Conservation (phyloP, 345 rosid genomes). For the Camelina sativa region DNA sequence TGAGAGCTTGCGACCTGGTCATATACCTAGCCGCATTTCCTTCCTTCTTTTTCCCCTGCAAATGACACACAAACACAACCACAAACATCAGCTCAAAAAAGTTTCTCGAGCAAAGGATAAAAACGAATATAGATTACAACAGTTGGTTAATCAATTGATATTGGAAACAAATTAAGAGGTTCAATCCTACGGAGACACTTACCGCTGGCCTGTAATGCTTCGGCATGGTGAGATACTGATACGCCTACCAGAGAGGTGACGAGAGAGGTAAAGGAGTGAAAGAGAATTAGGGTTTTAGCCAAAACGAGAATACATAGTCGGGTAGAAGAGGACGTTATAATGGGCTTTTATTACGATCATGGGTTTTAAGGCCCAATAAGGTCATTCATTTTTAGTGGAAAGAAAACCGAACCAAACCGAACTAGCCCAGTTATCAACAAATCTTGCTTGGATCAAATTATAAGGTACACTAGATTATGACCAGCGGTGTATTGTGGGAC, state of each 20-base stretch:
- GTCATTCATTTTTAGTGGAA: not conserved
- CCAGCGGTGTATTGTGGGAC: too few relatives aligned
- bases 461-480: too few relatives aligned
- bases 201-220: conserved; percentile 93
- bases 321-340: not conserved
- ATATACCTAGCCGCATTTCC: conserved; percentile 88
- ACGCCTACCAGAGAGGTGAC: conserved; percentile 8
- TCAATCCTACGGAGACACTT: conserved; percentile 36
- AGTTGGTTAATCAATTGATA: not conserved
- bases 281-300: conserved; percentile 49
- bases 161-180: not conserved
- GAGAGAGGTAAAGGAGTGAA: not conserved
- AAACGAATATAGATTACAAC: not conserved
- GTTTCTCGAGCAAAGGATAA: not conserved
- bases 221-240: conserved; percentile 57
- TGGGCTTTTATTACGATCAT: conserved; percentile 7
- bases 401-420: not conserved
- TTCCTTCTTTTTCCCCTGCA: conserved; percentile 95
- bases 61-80: not conserved
- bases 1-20: conserved; percentile 87
- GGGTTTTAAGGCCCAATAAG: conserved; percentile 22
- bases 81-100: not conserved
- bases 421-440: not conserved
- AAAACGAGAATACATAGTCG: not conserved
- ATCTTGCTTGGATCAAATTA: too few relatives aligned